Conservation (phyloP, 75 land plant genomes). For the Pinus albicaulis region DNA sequence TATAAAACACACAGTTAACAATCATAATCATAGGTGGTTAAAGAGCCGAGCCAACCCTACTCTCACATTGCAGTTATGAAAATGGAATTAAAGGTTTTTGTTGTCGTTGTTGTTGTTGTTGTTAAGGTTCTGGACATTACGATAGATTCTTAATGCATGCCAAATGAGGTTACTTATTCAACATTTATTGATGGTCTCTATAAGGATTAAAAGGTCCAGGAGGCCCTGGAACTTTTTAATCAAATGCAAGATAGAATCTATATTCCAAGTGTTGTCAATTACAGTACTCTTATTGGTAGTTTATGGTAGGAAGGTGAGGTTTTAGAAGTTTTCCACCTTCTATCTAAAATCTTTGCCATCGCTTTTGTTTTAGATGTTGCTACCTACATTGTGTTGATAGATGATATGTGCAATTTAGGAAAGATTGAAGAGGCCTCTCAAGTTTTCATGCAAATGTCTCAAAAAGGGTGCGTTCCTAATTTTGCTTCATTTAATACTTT, state of each 20-base stretch:
- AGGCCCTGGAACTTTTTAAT: conserved; percentile 15
- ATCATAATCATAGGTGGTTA: no score
- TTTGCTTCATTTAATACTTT: conserved; percentile 21
- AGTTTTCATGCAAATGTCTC: conserved; percentile 24
- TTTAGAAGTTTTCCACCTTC: conserved; percentile 18
- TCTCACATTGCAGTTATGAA: no score
- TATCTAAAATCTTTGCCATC: conserved; percentile 7
- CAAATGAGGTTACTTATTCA: conserved; percentile 39
- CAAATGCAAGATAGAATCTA: conserved; percentile 27
- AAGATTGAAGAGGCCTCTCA: conserved; percentile 38
- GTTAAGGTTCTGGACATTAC: conserved; percentile 34
- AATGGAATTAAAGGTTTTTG: no score
- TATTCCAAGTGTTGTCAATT: conserved; percentile 12
- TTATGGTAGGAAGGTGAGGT: conserved; percentile 4
- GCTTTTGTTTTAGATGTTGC: conserved; percentile 22
- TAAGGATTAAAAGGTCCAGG: conserved; percentile 16
- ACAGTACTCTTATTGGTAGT: conserved; percentile 10
- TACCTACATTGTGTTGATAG: conserved; percentile 26
- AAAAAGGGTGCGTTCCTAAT: conserved; percentile 27
- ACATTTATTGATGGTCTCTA: conserved; percentile 43
- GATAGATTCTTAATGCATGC: conserved; percentile 23
- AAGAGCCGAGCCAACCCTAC: no score
- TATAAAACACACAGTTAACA: no score
- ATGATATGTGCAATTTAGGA: conserved; percentile 31
- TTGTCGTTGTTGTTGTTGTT: no score